phyloP scores from a whole-genome alignment of 2,329 filamentous ascomycete genomes.

The Ophiosphaerella korrae region DNA sequence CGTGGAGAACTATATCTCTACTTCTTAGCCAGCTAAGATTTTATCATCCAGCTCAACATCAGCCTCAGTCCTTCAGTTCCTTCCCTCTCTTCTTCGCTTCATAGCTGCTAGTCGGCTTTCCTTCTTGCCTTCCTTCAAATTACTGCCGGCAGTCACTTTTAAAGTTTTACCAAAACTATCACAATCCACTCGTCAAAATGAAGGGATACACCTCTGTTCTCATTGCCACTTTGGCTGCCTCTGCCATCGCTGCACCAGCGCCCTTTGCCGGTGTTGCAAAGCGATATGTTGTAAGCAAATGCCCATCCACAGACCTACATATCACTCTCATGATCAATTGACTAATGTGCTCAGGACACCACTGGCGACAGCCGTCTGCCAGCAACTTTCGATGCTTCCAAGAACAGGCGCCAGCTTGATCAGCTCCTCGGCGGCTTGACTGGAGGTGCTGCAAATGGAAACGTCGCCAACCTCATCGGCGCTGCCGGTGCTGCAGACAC shows the following conservation, averaged over 20 bases:
- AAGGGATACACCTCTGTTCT: conserved; percentile 36
- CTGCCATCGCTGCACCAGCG: conserved; percentile 33
- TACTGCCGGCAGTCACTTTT: conserved; percentile 35
- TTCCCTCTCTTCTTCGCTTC: conserved; percentile 11
- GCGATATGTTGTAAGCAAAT: conserved; percentile 31
- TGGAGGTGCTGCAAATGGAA: conserved; percentile 5
- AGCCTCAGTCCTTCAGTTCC: conserved; percentile 12
- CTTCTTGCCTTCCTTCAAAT: conserved; percentile 12
- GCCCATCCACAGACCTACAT: neutral
- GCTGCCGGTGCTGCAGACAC: conserved; percentile 1
- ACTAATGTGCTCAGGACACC: conserved; percentile 14
- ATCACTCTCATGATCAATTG: neutral
- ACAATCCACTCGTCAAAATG: conserved; percentile 22
- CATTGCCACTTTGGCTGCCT: conserved; percentile 31
- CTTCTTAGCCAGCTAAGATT: neutral
- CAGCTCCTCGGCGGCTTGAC: conserved; percentile 24
- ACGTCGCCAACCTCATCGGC: conserved; percentile 1
- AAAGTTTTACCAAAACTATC: conserved; percentile 2
- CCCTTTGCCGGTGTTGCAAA: conserved; percentile 22
- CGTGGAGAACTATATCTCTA: conserved; percentile 12
- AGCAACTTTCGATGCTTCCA: conserved; percentile 27
- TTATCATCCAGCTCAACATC: conserved; percentile 1
- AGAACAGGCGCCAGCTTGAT: conserved; percentile 34
- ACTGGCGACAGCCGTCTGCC: conserved; percentile 25
- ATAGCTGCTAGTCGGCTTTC: conserved; percentile 36